Base-by-base conservation (phyloP, 441 rosid genomes). In the Erodium trifolium region DNA sequence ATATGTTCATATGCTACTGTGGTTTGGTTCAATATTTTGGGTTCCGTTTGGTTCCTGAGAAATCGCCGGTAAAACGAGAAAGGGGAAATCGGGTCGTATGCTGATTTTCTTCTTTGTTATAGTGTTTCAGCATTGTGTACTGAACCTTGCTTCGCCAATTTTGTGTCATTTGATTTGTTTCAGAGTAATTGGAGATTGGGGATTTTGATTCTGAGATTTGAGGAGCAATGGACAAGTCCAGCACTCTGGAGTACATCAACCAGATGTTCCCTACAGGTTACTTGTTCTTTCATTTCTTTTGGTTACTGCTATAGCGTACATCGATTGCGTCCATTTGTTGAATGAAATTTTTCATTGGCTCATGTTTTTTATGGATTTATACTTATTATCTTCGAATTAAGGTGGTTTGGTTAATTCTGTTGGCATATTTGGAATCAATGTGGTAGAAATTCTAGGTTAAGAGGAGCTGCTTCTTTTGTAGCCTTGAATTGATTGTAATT, bases 191-290 rank as follows among this genome's bases (percentile, higher is more conserved):
- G 65, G 17, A 12, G 65, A 12, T 11, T 0, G 13, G 65, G 0
- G 7, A 16, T 35, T 65, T 47, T 4, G 35, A 3, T 65, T 66
- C 41, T 41, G 23, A 41, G 55, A 34, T 66, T 41, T 16, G 51
- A 66, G 53, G 14, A 57, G 62, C 53, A 29, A 95, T 92, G 99
- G 98, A 90, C 77, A 95, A 90, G 82, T 85, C 96, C 19, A 89
- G 96, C 75, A 88, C 96, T 27, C 67, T 95, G 75, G 98, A 95
- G 79, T 92, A 92, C 82, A 95, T 95, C 76, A 95, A 95, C 81
- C 99, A 95, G 81, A 95, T 95, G 99, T 95, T 95, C 63, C 99
- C 99, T 49, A 89, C 98, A 80, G 98, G 99, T 94, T 49, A 23
- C 27, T 23, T 23, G 27, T 23, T 23, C 27, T 23, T 23, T 23